Base-by-base conservation (phyloP, 495 filamentous ascomycete genomes). In the Astrothelium macrocarpum region DNA sequence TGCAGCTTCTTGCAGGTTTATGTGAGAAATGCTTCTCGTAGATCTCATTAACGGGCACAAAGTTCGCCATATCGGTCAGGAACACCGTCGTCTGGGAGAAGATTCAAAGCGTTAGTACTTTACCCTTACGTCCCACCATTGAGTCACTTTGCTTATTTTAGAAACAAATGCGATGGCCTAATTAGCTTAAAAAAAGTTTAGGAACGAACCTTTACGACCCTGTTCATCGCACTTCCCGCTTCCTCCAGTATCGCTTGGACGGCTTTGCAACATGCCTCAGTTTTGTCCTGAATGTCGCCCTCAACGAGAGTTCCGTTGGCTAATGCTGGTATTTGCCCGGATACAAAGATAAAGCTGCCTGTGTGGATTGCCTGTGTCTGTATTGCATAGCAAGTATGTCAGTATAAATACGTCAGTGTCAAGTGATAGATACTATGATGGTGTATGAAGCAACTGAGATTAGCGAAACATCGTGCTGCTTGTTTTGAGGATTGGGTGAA, bases 1-100 rank as follows among this genome's bases (percentile, higher is more conserved):
- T 89, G 77, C 93, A 97, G 78, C 89, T 94, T 58, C 93, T 84
- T 32, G 93, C 91, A 20, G 93, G 93, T 82, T 91, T 94, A 78
- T 90, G 87, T 42, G 78, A 78, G 76, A 96, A 94, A 80, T 85
- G 88, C 78, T 89, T 89, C 78, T 87, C 88, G 71, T 96, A 97
- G 74, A 87, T 86, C 66, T 80, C 81, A 78, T 96, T 96, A 88
- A 97, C 91, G 76, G 85, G 84, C 42, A 80, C 85, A 74, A 95
- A 95, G 76, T 90, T 83, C 64, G 78, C 81, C 90, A 95, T 95
- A 72, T 93, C 86, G 25, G 87, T 86, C 31, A 96, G 73, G 82
- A 94, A 94, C 66, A 91, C 84, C 73, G 87, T 71, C 62, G 64
- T 68, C 68, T 70, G 39, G 4, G 43, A 16, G 26, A 26, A 53